Conservation (phyloP, 768 basidiomycete species). For the Serendipita vermifera region DNA sequence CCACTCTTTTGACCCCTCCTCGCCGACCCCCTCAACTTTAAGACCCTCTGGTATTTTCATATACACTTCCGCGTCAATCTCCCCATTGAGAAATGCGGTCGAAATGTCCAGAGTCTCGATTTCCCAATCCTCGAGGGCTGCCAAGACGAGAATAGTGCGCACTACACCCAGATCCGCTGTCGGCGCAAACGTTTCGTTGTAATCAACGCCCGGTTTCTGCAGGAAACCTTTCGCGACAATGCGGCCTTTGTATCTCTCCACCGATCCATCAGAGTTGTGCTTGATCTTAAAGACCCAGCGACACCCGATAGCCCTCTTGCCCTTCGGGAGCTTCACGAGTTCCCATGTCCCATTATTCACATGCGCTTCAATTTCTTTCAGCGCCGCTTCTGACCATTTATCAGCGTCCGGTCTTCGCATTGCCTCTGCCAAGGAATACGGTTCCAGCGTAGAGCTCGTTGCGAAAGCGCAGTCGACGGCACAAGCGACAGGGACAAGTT, state of each 20-base stretch:
- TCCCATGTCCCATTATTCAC: slow-evolving; percentile 25
- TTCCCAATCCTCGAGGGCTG: slow-evolving; percentile 20
- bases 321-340: slow-evolving; percentile 20
- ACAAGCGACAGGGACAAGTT: background rate
- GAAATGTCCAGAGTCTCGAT: slow-evolving; percentile 18
- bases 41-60: slow-evolving; percentile 22
- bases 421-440: slow-evolving; percentile 15
- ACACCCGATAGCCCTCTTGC: slow-evolving; percentile 23
- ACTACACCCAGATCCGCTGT: slow-evolving; percentile 20
- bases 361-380: slow-evolving; percentile 19
- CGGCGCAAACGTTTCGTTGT: slow-evolving; percentile 24
- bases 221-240: slow-evolving; percentile 33
- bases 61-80: slow-evolving; percentile 22
- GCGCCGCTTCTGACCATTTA: slow-evolving; percentile 19
- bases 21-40: too few relatives aligned
- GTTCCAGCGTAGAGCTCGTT: slow-evolving; percentile 11
- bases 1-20: background rate
- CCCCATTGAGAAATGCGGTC: slow-evolving; percentile 21
- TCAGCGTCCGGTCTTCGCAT: slow-evolving; percentile 15
- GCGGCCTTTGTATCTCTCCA: slow-evolving; percentile 29
- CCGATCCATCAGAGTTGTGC: slow-evolving; percentile 25
- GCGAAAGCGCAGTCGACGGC: background rate
- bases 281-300: slow-evolving; percentile 35
- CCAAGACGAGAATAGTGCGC: slow-evolving; percentile 26
- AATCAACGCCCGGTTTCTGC: slow-evolving; percentile 30